Conservation (phyloP, 495 filamentous ascomycete genomes). For the Neurospora sp. region DNA sequence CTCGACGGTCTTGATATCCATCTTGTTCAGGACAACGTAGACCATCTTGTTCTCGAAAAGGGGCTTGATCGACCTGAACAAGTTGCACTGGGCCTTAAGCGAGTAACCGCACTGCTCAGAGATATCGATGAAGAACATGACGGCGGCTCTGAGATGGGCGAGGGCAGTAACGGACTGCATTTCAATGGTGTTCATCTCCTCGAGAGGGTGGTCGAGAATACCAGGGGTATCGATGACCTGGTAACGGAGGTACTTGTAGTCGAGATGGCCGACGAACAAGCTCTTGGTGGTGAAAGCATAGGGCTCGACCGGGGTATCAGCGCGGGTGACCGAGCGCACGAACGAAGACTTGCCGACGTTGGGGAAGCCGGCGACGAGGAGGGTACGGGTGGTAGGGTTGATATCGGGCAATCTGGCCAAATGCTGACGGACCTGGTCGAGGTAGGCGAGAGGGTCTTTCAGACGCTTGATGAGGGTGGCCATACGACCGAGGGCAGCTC, state of each 20-base stretch:
- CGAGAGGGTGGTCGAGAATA: constrained; percentile 92
- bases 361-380: constrained; percentile 93
- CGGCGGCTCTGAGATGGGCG: constrained; percentile 86
- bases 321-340: constrained; percentile 79
- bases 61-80: constrained; percentile 93
- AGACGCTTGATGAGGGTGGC: constrained; percentile 88
- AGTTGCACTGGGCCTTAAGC: constrained; percentile 76
- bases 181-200: constrained; percentile 99
- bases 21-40: constrained; percentile 96
- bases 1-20: constrained; percentile 79
- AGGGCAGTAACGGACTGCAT: constrained; percentile 97
- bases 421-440: constrained; percentile 97
- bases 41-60: constrained; percentile 95
- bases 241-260: constrained; percentile 75
- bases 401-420: constrained; percentile 94
- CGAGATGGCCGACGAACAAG: constrained; percentile 95
- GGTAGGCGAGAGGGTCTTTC: constrained; percentile 87
- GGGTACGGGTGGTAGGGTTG: constrained; percentile 89
- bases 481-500: constrained; percentile 67
- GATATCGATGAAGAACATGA: constrained; percentile 97
- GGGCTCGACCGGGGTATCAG: constrained; percentile 95
- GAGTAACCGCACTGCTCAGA: constrained; percentile 97
- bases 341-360: constrained; percentile 98
- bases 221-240: constrained; percentile 75
- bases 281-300: constrained; percentile 99